Percentiles rank a stretch among this genome's conserved stretches.
Conservation (phyloP, 2,329 filamentous ascomycete species). For the Paecilomyces fulvus region DNA sequence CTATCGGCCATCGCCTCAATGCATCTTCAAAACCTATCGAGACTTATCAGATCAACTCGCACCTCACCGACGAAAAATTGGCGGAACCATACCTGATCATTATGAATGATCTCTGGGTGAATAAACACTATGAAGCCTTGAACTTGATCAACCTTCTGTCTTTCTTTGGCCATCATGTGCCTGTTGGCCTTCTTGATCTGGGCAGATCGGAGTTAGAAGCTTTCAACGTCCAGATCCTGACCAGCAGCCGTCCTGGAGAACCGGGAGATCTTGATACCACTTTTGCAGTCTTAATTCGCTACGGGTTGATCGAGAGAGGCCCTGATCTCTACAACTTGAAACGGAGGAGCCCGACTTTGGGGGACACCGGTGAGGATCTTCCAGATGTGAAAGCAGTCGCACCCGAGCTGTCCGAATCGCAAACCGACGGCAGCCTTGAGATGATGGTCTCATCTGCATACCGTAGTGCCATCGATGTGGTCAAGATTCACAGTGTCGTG, state of each 20-base stretch:
- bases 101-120: slow-evolving; percentile 36
- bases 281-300: slow-evolving; percentile 36
- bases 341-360: slow-evolving; percentile 9
- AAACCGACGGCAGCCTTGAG: slow-evolving; percentile 28
- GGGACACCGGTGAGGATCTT: slow-evolving; percentile 14
- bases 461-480: slow-evolving; percentile 32
- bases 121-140: slow-evolving; percentile 44
- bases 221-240: slow-evolving; percentile 29
- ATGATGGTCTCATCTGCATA: slow-evolving; percentile 21
- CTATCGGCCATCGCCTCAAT: slow-evolving; percentile 54
- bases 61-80: slow-evolving; percentile 48
- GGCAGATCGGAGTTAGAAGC: slow-evolving; percentile 34
- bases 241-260: slow-evolving; percentile 25
- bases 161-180: slow-evolving; percentile 58
- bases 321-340: slow-evolving; percentile 22
- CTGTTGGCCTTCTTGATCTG: slow-evolving; percentile 56
- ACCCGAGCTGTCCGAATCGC: slow-evolving; percentile 24
- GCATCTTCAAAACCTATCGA: slow-evolving; percentile 54
- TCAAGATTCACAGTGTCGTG: slow-evolving; percentile 42
- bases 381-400: slow-evolving; percentile 13
- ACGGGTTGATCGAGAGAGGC: slow-evolving; percentile 37
- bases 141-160: slow-evolving; percentile 58
- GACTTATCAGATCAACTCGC: slow-evolving; percentile 50
- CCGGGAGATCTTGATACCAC: slow-evolving; percentile 37
- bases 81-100: slow-evolving; percentile 41